Evolutionary conservation across 2,329 filamentous ascomycete species (phyloP).

Genomic region (Fusarium vanettenii): DNA sequence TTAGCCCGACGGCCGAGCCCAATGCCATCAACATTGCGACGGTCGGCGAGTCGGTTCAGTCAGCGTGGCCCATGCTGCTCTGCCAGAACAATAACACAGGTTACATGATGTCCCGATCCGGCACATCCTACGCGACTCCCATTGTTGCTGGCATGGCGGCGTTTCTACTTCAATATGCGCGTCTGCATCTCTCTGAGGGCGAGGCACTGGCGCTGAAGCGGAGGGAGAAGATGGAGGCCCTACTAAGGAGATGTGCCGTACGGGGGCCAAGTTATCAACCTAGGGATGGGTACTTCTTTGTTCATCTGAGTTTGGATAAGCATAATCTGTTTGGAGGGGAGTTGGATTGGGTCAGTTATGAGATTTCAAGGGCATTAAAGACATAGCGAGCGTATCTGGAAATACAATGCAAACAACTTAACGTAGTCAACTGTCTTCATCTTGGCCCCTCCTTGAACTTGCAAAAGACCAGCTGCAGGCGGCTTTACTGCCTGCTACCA

Average conservation of each 20-base stretch:
- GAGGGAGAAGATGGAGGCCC: slow-evolving; percentile 5
- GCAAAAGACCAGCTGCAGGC: neutral
- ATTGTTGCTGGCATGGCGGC: slow-evolving; percentile 6
- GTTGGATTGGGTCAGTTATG: neutral
- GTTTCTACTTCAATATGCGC: slow-evolving; percentile 4
- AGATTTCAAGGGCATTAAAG: neutral
- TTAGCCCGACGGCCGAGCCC: slow-evolving; percentile 11
- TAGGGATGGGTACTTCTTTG: slow-evolving; percentile 1
- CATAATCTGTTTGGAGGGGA: slow-evolving; percentile 16
- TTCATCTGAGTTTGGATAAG: slow-evolving; percentile 4
- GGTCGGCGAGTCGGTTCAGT: slow-evolving; percentile 11
- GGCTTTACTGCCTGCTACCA: neutral
- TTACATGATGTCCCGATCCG: neutral
- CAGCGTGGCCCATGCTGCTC: slow-evolving; percentile 12
- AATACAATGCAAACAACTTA: neutral
- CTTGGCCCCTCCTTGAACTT: neutral
- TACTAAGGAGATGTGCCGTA: slow-evolving; percentile 3
- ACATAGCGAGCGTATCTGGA: neutral
- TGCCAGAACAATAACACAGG: neutral
- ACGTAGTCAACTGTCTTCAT: rapidly evolving
- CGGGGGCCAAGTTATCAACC: neutral
- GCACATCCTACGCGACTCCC: slow-evolving; percentile 17
- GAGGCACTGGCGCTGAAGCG: neutral
- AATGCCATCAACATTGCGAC: slow-evolving; percentile 14
- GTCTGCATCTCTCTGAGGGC: neutral